These are phyloP conservation scores for Macrotyloma uniflorum DNA, from an alignment of 306 rosid species.

Conservation along the genomic window DNA sequence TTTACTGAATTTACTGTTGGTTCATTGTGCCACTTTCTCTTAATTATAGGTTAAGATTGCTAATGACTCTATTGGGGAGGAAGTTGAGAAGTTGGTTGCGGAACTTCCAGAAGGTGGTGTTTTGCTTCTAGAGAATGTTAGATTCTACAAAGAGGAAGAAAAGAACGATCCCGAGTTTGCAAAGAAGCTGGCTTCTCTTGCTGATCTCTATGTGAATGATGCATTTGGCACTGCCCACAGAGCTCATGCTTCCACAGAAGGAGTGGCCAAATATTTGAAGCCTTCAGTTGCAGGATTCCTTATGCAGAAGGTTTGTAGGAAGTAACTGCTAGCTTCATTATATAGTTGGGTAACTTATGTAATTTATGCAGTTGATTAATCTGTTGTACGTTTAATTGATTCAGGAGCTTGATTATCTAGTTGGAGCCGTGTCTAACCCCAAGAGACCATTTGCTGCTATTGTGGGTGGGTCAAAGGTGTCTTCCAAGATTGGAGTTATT, in stretches of 20 bases:
- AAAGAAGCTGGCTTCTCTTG: slow-evolving; percentile 91
- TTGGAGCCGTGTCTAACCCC: slow-evolving; percentile 86
- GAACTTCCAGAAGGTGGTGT: slow-evolving; percentile 83
- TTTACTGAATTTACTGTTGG: background rate
- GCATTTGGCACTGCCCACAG: slow-evolving; percentile 98
- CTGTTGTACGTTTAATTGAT: slow-evolving; percentile 29
- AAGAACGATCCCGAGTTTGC: slow-evolving; percentile 94
- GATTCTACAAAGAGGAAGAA: slow-evolving; percentile 96
- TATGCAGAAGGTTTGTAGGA: slow-evolving; percentile 85
- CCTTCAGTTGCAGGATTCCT: slow-evolving; percentile 96
- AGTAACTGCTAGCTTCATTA: background rate
- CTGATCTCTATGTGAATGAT: slow-evolving; percentile 91
- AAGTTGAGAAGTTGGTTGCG: slow-evolving; percentile 82
- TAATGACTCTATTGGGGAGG: slow-evolving; percentile 75
- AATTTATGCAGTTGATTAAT: slow-evolving; percentile 15
- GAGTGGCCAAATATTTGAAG: slow-evolving; percentile 83
- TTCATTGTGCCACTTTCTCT: background rate
- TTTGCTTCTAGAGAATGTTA: slow-evolving; percentile 90
- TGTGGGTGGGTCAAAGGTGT: slow-evolving; percentile 96
- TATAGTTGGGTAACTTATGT: background rate
- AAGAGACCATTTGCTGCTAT: slow-evolving; percentile 96
- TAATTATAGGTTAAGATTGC: slow-evolving; percentile 71
- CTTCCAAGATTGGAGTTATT: slow-evolving; percentile 89
- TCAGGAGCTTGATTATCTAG: slow-evolving; percentile 95
- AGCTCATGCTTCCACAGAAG: slow-evolving; percentile 97